Evolutionary conservation across 1,284 basidiomycete genomes (phyloP), one percentile per base, ranked within the genome.

Genomic region (Neolentinus lepideus): DNA sequence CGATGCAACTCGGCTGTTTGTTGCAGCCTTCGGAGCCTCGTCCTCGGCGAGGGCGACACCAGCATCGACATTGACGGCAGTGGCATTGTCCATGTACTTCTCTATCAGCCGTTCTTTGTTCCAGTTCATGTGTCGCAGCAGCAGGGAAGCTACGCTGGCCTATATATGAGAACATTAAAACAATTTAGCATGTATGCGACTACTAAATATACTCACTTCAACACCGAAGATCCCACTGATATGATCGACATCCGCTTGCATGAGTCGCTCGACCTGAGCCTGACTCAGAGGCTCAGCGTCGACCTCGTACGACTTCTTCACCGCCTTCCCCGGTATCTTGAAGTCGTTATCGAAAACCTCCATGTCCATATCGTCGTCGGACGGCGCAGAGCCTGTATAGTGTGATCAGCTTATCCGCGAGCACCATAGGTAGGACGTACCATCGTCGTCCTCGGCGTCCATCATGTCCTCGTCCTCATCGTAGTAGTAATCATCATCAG

Each of bases 71-170:
- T 88, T 81, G 3, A 94, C 80, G 9, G 75, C 72, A 16, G 83
- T 77, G 1, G 91, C 80, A 60, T 92, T 89, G 64, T 94, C 94
- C 92, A 95, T 94, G 72, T 92, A 97, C 68, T 89, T 87, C 75
- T 97, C 92, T 60, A 92, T 92, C n/a, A 98, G 81, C 57, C 88
- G 87, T 71, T 99, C 96, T 67, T 92, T 92, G 78, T 99, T 98
- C 96, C 96, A 99, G 51, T 80, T 78, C 76, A 90, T 86, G 72
- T 94, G 78, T 29, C 94, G 85, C 51, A 99, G 76, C 4, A 99
- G 78, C 50, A 95, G 77, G 1, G 87, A 81, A 1, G 95, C 94
- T 2, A 78, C 78, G 60, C 74, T 69, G 8, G 63, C 59, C 77
- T 79, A 58, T 26, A 48, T 52, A 19, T 56, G 36, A 52, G 50